Conservation (phyloP, 768 basidiomycete genomes). For the Phylloporus rhodoxanthus region DNA sequence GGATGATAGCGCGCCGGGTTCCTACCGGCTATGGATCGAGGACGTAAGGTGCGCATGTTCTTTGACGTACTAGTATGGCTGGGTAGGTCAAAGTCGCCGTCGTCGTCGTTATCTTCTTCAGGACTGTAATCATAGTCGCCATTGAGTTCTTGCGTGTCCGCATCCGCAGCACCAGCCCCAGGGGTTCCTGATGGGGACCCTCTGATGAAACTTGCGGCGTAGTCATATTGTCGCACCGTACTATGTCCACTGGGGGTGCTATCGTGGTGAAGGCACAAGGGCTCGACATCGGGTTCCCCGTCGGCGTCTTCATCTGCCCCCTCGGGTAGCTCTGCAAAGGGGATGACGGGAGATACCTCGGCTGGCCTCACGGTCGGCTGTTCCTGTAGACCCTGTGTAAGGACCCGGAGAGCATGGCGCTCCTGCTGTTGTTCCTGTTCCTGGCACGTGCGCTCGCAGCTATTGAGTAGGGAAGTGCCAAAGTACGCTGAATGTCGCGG, state of each 20-base stretch:
- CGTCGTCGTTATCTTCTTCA: slow-evolving; percentile 29
- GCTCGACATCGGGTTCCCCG: slow-evolving; percentile 27
- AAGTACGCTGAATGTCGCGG: slow-evolving; percentile 31
- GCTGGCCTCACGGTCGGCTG: slow-evolving; percentile 31
- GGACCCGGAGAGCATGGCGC: slow-evolving; percentile 26
- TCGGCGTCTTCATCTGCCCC: slow-evolving; percentile 34
- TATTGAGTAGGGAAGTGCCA: slow-evolving; percentile 26
- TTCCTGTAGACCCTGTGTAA: slow-evolving; percentile 29
- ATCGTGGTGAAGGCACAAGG: slow-evolving; percentile 24
- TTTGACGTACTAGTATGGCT: slow-evolving; percentile 30
- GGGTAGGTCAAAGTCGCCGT: slow-evolving; percentile 32
- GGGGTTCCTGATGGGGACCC: slow-evolving; percentile 21
- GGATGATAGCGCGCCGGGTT: slow-evolving; percentile 32
- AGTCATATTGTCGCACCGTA: slow-evolving; percentile 25
- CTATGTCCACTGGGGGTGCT: slow-evolving; percentile 22
- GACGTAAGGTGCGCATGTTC: slow-evolving; percentile 34
- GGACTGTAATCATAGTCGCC: slow-evolving; percentile 27
- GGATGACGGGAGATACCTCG: slow-evolving; percentile 30
- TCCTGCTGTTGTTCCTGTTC: slow-evolving; percentile 34
- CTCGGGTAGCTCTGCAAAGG: slow-evolving; percentile 25
- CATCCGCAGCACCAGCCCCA: slow-evolving; percentile 21
- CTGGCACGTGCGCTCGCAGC: slow-evolving; percentile 35
- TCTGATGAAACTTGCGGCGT: slow-evolving; percentile 12
- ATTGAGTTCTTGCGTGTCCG: slow-evolving; percentile 23
- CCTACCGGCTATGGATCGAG: slow-evolving; percentile 30